Percentiles rank a stretch among this genome's conserved stretches.
These are phyloP conservation scores for Sphagnum fallax DNA, from an alignment of 228 moss, liverwort and hornwort genomes.

Conservation along the genomic window DNA sequence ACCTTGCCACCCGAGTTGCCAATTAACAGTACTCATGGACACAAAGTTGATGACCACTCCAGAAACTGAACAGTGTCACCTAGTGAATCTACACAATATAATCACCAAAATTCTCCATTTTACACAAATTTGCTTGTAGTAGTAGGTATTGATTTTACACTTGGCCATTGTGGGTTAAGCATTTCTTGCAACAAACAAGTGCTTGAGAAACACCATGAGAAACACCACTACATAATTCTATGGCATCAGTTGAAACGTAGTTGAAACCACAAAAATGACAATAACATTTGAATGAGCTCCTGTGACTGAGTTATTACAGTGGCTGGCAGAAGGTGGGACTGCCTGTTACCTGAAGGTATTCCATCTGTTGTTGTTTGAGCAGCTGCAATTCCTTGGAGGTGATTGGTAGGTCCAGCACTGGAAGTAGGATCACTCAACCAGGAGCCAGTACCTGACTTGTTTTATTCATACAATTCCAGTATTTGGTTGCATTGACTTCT, in stretches of 20 bases:
- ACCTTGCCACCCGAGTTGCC: conserved; percentile 73
- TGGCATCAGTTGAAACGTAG: too few species aligned
- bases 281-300: too few species aligned
- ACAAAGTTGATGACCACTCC: conserved; percentile 87
- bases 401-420: conserved; percentile 75
- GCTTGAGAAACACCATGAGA: too few species aligned
- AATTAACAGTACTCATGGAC: conserved; percentile 71
- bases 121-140: too few species aligned
- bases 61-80: conserved; percentile 75
- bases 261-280: too few species aligned
- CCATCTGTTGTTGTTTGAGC: conserved; percentile 3
- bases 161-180: too few species aligned
- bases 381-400: conserved; percentile 70
- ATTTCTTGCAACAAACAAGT: too few species aligned
- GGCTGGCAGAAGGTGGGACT: conserved; percentile 68
- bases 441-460: conserved; percentile 72
- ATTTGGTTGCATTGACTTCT: too few species aligned
- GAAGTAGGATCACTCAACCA: conserved; percentile 78
- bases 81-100: conserved; percentile 64
- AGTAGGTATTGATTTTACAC: too few species aligned
- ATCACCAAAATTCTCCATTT: too few species aligned
- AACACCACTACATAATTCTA: too few species aligned
- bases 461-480: conserved; percentile 50
- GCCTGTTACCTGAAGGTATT: too few species aligned
- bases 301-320: conserved; percentile 16